Conservation (phyloP, 1,284 basidiomycete genomes). For the Tilletia horrida region DNA sequence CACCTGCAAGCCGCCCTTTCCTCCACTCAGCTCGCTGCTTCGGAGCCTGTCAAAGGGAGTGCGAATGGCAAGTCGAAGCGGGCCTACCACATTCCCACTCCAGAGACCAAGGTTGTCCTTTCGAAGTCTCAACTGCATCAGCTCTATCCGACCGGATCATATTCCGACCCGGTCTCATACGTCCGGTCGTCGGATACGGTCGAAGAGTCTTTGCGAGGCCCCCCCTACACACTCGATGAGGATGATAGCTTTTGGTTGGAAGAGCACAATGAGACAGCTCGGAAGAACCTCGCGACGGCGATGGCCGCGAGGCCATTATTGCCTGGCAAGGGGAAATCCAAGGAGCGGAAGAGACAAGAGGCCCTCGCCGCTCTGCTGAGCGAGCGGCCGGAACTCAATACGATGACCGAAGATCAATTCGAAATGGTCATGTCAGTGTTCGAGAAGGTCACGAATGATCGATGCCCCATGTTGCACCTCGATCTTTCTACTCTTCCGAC, state of each 20-base stretch:
- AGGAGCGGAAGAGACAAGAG: conserved; percentile 58
- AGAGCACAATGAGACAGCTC: conserved; percentile 81
- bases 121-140: conserved; percentile 35
- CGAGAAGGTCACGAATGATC: conserved; percentile 86
- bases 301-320: conserved; percentile 57
- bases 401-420: conserved; percentile 75
- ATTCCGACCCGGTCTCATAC: conserved; percentile 62
- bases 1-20: conserved; percentile 54
- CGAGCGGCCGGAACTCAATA: conserved; percentile 60
- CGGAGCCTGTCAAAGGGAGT: conserved; percentile 29
- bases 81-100: conserved; percentile 54
- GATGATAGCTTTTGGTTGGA: conserved; percentile 91
- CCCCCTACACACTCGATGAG: conserved; percentile 91
- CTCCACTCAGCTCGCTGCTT: conserved; percentile 46
- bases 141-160: conserved; percentile 48
- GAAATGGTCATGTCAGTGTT: conserved; percentile 93
- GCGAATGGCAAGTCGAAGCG: conserved; percentile 27
- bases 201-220: conserved; percentile 70
- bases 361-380: conserved; percentile 58
- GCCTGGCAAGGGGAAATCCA: conserved; percentile 48
- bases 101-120: conserved; percentile 44
- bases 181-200: conserved; percentile 81
- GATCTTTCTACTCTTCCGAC: conserved; percentile 46
- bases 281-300: conserved; percentile 62
- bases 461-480: conserved; percentile 82